Base-by-base conservation (phyloP, 305 asterid species). In the Petunia hybrid region DNA sequence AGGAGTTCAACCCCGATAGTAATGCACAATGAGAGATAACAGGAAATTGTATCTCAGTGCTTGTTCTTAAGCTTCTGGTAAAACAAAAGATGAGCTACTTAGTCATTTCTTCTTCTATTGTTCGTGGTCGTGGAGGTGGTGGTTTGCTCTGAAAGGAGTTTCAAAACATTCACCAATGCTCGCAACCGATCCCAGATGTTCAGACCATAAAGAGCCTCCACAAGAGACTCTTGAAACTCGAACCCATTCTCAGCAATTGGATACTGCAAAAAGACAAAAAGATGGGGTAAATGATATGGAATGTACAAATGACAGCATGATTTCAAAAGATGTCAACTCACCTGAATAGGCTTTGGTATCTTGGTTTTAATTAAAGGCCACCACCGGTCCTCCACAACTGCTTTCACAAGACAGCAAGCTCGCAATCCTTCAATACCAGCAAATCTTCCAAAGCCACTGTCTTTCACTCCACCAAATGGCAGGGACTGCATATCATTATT, bases 301-400 rank as follows among this genome's bases (percentile, higher is more conserved):
- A 12, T 13, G 46, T 51, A 51, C 3, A 45, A 73, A 48, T 1
- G 46, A 6, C 1, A 13, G 1, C 1, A 13, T 66, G 55, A 38
- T 36, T 79, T 14, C 22, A 64, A 16, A 46, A 36, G 39, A 64
- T 14, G 75, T 36, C 2, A 64, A 48, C 80, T 73, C 68, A 94
- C 99, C 98, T 92, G 98, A 71, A 96, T 94, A 80, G 99, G 99
- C 87, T 92, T 94, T 9, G 98, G 99, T 83, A 93, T 94, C 88
- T 86, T 91, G 66, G 99, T 96, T 87, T 93, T 96, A 86, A 96
- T 82, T 45, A 96, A 87, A 4, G 99, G 99, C 98, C 98, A 96
- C 92, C 92, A 96, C 81, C 98, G 85, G 84, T 96, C 99, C 91
- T 96, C 99, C 59, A 88, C 98, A 4, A 96, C 95, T 0, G 99